These are phyloP conservation scores for Pythium diclinum DNA, from an alignment of 352 stramenopile species.

Conservation along the genomic window DNA sequence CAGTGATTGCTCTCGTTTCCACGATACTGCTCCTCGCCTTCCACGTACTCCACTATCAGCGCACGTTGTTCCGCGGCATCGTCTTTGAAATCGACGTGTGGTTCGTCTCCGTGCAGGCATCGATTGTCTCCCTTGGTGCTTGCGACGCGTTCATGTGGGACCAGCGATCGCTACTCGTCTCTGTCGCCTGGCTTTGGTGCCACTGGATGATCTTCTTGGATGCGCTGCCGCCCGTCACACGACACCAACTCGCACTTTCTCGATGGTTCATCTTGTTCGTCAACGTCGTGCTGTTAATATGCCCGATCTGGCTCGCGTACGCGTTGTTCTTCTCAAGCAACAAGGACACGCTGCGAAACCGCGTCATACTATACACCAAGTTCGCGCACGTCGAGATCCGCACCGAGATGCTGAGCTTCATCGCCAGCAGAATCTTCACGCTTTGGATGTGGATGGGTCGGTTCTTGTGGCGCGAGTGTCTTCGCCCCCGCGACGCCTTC, in stretches of 20 bases:
- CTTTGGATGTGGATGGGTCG: constrained; percentile 18
- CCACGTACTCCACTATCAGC: constrained; percentile 14
- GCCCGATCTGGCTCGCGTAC: constrained; percentile 7
- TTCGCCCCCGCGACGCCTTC: background rate
- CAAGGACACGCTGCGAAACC: background rate
- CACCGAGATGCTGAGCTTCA: constrained; percentile 13
- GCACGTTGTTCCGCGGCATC: constrained; percentile 5
- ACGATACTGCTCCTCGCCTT: background rate
- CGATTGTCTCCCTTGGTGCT: constrained; percentile 2
- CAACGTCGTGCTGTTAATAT: background rate
- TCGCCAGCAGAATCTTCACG: constrained; percentile 13
- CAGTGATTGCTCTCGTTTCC: constrained; percentile 2
- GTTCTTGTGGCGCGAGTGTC: constrained; percentile 7
- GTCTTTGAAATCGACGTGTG: constrained; percentile 21
- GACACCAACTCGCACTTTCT: constrained; percentile 5
- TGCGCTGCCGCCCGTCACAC: constrained; percentile 13
- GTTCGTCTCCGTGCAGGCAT: constrained; percentile 20
- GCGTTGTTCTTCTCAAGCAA: constrained; percentile 4
- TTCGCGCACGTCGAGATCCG: constrained; percentile 3
- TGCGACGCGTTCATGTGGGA: constrained; percentile 21
- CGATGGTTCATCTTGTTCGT: constrained; percentile 13
- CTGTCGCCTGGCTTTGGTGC: constrained; percentile 13
- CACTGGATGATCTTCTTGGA: constrained; percentile 26
- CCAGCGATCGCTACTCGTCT: constrained; percentile 7
- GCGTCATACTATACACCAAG: constrained; percentile 1